Evolutionary conservation across 371 early-diverging fungal species (phyloP), one percentile per base, ranked within the genome.

Genomic region (Coemansia sp.): DNA sequence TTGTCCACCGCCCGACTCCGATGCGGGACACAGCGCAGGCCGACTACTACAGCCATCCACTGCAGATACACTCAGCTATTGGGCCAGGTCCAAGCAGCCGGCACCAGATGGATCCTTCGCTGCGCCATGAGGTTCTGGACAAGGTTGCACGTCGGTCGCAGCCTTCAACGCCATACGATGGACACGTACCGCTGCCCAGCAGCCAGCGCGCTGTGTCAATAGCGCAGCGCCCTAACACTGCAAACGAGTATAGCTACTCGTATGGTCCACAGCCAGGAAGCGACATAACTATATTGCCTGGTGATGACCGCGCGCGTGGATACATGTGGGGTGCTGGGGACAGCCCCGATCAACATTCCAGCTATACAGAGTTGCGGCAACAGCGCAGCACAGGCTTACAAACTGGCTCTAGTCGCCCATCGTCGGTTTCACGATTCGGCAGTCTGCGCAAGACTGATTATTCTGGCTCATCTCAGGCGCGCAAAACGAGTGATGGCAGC

Each of bases 401-500:
- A 32, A 32, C 32, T 32, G 32, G 32, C 9, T 32, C 32, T 32
- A 55, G 9, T 23, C 61, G 48, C 36, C 26, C 59, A 40, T 15
- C 56, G 41, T 36, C 24, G 1, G 28, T 56, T 39, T 52, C 67
- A 40, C 56, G 59, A 19, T 58, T 63, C 11, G 67, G 67, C 23
- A 71, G 71, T 49, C 26, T 71, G 44, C 57, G 67, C 49, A 62
- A 39, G 39, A 19, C 21, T 1, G 75, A 74, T 26, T 53, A 53
- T 19, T 51, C 73, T 17, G 69, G 61, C 12, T 24, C 44, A 1
- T 17, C 60, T 9, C 75, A 74, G 54, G 71, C 46, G 44, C 71
- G 75, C 56, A 75, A 75, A 61, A 40, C 71, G 24, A 75, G 75
- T 58, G 75, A 75, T 13, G 55, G 75, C 59, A 75, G 67, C 44